phyloP scores from a whole-genome alignment of 2,329 filamentous ascomycete genomes.

The Myriosclerotinia scirpicola region DNA sequence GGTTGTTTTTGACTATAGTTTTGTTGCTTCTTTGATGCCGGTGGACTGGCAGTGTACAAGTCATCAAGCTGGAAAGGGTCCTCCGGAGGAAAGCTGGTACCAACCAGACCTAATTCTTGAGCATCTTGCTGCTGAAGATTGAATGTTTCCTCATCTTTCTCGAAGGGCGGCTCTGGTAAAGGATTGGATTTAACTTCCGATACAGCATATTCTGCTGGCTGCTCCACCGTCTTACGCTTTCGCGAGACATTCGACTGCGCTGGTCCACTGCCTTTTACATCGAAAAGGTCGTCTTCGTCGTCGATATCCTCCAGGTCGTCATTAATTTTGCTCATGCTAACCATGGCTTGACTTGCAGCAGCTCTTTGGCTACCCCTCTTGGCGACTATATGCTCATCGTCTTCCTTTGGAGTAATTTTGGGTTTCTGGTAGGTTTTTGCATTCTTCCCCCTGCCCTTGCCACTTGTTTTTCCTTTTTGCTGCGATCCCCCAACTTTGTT shows the following conservation, averaged over 20 bases:
- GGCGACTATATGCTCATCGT: background rate
- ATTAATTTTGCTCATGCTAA: constrained; percentile 14
- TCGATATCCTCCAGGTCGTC: constrained; percentile 7
- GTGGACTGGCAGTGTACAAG: constrained; percentile 22
- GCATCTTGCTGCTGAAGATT: constrained; percentile 17
- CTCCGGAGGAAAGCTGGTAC: background rate
- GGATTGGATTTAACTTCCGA: background rate
- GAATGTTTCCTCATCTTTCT: constrained; percentile 7
- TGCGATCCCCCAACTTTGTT: background rate
- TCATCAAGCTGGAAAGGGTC: background rate
- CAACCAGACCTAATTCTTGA: constrained; percentile 1
- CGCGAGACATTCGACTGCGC: constrained; percentile 22
- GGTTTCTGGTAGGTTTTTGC: background rate
- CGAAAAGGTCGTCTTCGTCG: constrained; percentile 11
- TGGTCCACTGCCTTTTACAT: background rate
- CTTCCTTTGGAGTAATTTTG: background rate
- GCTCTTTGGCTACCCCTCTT: constrained; percentile 15
- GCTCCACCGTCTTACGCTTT: constrained; percentile 15
- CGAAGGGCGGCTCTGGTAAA: background rate
- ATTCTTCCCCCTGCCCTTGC: constrained; percentile 5
- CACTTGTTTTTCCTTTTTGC: constrained; percentile 1
- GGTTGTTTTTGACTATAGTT: background rate
- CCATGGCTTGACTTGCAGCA: constrained; percentile 16
- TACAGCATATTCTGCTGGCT: background rate
- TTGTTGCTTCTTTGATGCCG: background rate